Percentiles rank a stretch among this genome's conserved stretches.
Conservation (phyloP, 805 yeast genomes). For the Candida vaughaniae region DNA sequence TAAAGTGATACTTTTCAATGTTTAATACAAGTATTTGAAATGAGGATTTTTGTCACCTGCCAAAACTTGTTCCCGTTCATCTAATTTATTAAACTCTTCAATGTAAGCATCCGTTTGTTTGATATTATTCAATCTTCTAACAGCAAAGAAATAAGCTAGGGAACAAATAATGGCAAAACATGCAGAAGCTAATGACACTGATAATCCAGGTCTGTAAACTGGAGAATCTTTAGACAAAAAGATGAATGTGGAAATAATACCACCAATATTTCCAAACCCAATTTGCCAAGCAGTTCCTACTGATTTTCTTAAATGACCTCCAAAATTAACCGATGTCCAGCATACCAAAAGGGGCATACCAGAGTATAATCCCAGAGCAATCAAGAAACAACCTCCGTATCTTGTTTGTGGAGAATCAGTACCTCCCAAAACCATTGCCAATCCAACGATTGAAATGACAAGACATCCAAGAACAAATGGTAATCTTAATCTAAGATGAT, state of each 20-base stretch:
- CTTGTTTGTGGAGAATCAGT: slow-evolving; percentile 38
- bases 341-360: slow-evolving; percentile 71
- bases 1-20: no score
- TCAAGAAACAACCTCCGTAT: slow-evolving; percentile 64
- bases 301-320: slow-evolving; percentile 61
- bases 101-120: slow-evolving; percentile 27
- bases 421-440: slow-evolving; percentile 52
- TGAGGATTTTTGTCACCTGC: slow-evolving; percentile 39
- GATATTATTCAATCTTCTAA: slow-evolving; percentile 21
- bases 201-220: slow-evolving; percentile 53
- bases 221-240: slow-evolving; percentile 59
- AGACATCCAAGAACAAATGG: slow-evolving; percentile 36
- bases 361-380: slow-evolving; percentile 57
- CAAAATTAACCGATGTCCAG: slow-evolving; percentile 62
- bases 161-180: slow-evolving; percentile 39
- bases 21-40: slow-evolving; percentile 28
- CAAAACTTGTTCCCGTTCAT: slow-evolving; percentile 29
- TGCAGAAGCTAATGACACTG: slow-evolving; percentile 49
- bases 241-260: slow-evolving; percentile 60
- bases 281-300: slow-evolving; percentile 61
- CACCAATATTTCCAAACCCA: slow-evolving; percentile 75
- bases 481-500: slow-evolving; percentile 47
- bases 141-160: slow-evolving; percentile 29
- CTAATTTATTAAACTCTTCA: slow-evolving; percentile 22
- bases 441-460: slow-evolving; percentile 48